Evolutionary conservation across 2,329 filamentous ascomycete species (phyloP).

Genomic region (Thelonectria discophora): DNA sequence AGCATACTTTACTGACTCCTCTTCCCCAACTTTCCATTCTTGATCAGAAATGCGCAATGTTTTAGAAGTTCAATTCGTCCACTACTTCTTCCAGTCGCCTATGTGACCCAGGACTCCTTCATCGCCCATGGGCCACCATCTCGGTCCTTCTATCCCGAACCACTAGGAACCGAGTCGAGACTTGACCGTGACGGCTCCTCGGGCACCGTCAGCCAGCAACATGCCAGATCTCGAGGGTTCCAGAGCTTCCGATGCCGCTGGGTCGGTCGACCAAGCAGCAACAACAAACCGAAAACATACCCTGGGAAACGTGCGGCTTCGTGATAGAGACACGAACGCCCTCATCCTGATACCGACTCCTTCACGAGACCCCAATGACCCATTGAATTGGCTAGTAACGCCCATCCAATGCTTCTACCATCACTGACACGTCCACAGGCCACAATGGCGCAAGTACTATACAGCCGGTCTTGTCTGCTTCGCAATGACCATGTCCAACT

Average conservation of each 20-base stretch:
- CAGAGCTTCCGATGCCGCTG: background rate
- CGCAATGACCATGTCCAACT: slow-evolving; percentile 66
- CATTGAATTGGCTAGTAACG: slow-evolving; percentile 58
- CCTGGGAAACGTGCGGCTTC: slow-evolving; percentile 54
- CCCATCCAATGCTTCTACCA: slow-evolving; percentile 23
- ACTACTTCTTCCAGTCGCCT: background rate
- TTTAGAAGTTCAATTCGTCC: background rate
- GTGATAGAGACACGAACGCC: slow-evolving; percentile 53
- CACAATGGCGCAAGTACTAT: slow-evolving; percentile 58
- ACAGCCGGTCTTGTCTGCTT: slow-evolving; percentile 59
- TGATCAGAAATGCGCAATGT: background rate
- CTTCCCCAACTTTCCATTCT: slow-evolving; percentile 11
- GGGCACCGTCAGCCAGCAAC: background rate
- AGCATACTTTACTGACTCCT: background rate
- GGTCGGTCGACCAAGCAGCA: slow-evolving; percentile 10
- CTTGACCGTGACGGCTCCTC: background rate
- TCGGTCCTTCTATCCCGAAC: background rate
- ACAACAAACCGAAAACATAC: slow-evolving; percentile 38
- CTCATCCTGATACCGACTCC: slow-evolving; percentile 54
- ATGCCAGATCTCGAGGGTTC: slow-evolving; percentile 13
- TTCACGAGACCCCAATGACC: slow-evolving; percentile 35
- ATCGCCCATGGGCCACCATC: background rate
- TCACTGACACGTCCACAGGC: slow-evolving; percentile 43
- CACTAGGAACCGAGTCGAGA: background rate
- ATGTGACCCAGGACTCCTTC: background rate